Base-by-base conservation (phyloP, 78 protist genomes). In the Protostelium mycophagum region DNA sequence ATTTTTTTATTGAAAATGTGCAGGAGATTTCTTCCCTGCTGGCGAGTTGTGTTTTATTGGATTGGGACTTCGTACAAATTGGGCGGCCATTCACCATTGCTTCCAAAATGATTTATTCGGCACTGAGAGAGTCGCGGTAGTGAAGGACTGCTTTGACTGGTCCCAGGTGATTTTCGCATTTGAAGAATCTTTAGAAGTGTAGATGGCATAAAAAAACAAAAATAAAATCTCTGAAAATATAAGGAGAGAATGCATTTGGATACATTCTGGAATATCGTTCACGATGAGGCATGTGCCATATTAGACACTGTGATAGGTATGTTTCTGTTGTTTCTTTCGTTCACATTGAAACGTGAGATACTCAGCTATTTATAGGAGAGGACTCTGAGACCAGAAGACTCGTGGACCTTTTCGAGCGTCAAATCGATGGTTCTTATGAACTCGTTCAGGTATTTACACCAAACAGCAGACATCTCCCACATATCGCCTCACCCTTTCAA, bases 171-270 rank as follows among this genome's bases (percentile, higher is more conserved):
- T n/a, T n/a, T n/a, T n/a, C n/a, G n/a, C n/a, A n/a, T n/a, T n/a
- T n/a, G n/a, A n/a, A n/a, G n/a, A n/a, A n/a, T n/a, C n/a, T n/a
- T n/a, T n/a, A n/a, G n/a, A n/a, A n/a, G n/a, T n/a, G n/a, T n/a
- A n/a, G n/a, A n/a, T n/a, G n/a, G n/a, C n/a, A n/a, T n/a, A n/a
- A n/a, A n/a, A n/a, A n/a, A n/a, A n/a, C n/a, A n/a, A n/a, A n/a
- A n/a, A n/a, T n/a, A n/a, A n/a, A n/a, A n/a, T n/a, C n/a, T n/a
- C n/a, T n/a, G n/a, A n/a, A n/a, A n/a, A n/a, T n/a, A n/a, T n/a
- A n/a, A n/a, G n/a, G 96, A 96, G 36, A 88, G 98, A 10, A 97
- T 97, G 99, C 99, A 97, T 92, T 87, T 97, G 28, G 99, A 97
- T 83, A 93, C 96, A 25, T 91, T 95, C 85, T 95, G 89, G 35